Base-by-base conservation (phyloP, 768 basidiomycete species). In the Fistulinella prunicolor region DNA sequence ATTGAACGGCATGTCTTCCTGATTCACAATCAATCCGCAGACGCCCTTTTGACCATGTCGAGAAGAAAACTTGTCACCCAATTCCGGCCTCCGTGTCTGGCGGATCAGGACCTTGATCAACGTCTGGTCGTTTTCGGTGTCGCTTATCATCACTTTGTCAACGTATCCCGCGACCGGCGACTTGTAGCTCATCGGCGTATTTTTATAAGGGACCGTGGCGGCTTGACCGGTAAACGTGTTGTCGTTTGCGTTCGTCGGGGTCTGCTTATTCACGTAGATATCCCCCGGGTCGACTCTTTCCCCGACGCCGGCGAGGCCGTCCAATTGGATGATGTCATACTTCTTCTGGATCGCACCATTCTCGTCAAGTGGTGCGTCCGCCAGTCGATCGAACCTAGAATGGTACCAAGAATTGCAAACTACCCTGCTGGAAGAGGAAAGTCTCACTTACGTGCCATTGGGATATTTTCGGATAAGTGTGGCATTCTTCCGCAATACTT, bases 41-140 rank as follows among this genome's bases (percentile, higher is more conserved):
- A 99, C 96, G 49, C 96, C 96, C 70, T 99, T 99, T 71, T 99
- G 96, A 38, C 96, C 96, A 63, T 99, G 96, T 55, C 96, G 74
- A 3, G 91, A 94, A 34, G 94, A 97, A 68, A 99, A 99, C 71
- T 99, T 99, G 74, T 99, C 96, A 2, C 96, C 96, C 38, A 98
- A 74, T 62, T 99, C 96, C 38, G 96, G 96, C 46, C 92, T 78
- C 65, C 96, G 80, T 16, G 96, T 99, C 72, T 99, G 96, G 26
- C 96, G 85, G 60, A 97, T 92, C 60, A 98, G 77, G 35, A 98
- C 93, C 70, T 99, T 99, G 76, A 99, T 89, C 51, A 99, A 74
- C 14, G 89, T 91, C 67, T 95, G 91, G 68, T 97, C 94, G 60
- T 90, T 92, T 60, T 98, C 95, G 9, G 92, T 94, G 64, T 97